Conservation (phyloP, 1,284 basidiomycete genomes). For the Malassezia equina region DNA sequence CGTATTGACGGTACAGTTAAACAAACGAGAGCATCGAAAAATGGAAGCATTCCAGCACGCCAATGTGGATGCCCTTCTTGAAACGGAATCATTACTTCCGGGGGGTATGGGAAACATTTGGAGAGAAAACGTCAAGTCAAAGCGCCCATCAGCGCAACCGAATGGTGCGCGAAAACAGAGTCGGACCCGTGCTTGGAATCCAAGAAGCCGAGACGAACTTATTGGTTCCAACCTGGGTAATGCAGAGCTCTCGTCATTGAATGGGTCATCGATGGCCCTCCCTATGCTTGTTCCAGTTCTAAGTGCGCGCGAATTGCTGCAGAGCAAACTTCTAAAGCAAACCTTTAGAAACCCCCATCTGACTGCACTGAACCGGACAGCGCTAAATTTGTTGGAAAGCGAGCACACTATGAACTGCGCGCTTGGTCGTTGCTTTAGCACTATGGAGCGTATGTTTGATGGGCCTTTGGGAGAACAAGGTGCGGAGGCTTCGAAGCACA, state of each 20-base stretch:
- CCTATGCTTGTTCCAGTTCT: conserved; percentile 39
- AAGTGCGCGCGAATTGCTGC: conserved; percentile 33
- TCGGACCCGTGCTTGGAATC: background rate
- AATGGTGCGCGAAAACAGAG: background rate
- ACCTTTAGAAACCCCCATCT: conserved; percentile 46
- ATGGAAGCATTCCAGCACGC: conserved; percentile 34
- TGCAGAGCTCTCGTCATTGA: background rate
- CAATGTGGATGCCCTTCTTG: conserved; percentile 28
- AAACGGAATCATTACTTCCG: conserved; percentile 6
- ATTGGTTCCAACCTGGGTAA: conserved; percentile 1
- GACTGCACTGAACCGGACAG: conserved; percentile 40
- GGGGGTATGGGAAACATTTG: conserved; percentile 8
- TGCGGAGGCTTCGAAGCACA: background rate
- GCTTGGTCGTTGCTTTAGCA: conserved; percentile 39
- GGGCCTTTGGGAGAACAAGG: background rate
- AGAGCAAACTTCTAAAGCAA: conserved; percentile 41
- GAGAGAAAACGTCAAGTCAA: background rate
- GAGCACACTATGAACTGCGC: conserved; percentile 38
- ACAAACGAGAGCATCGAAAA: conserved; percentile 24
- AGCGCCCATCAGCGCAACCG: background rate
- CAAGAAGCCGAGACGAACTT: background rate
- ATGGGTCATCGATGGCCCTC: conserved; percentile 26
- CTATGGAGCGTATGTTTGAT: conserved; percentile 27
- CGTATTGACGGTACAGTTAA: conserved; percentile 4
- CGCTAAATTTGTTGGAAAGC: conserved; percentile 43